Conservation (phyloP, 352 stramenopile genomes). For the Phytophthora pinifolia region DNA sequence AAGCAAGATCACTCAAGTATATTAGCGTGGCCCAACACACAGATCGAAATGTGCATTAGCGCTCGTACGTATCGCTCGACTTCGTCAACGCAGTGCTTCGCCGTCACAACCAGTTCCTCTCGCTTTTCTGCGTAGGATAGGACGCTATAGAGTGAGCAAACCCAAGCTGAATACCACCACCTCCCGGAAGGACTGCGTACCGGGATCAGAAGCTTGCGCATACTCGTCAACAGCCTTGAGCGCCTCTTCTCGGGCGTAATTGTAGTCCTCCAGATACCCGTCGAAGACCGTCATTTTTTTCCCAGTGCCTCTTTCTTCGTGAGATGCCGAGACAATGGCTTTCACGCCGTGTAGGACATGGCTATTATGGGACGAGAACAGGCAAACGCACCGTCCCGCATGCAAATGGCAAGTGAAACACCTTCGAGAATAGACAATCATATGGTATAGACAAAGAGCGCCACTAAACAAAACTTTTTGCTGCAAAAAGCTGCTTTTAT, state of each 20-base stretch:
- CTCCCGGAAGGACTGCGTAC: constrained; percentile 15
- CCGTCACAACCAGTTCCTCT: constrained; percentile 50
- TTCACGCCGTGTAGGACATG: constrained; percentile 11
- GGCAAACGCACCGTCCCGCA: constrained; percentile 20
- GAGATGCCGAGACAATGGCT: constrained; percentile 16
- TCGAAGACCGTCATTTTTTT: constrained; percentile 50
- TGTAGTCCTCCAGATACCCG: constrained; percentile 56
- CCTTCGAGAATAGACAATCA: constrained; percentile 19
- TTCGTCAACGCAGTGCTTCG: constrained; percentile 56
- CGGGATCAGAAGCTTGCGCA: constrained; percentile 25
- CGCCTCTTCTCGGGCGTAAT: constrained; percentile 46
- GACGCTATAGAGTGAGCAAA: neutral
- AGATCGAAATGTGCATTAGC: neutral
- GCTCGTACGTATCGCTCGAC: constrained; percentile 67
- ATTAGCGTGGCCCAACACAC: constrained; percentile 4
- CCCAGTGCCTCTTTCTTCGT: constrained; percentile 6
- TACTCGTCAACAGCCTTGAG: constrained; percentile 53
- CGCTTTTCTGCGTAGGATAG: constrained; percentile 19
- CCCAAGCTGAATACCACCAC: neutral
- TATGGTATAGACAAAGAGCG: too few relatives aligned
- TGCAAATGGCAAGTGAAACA: neutral
- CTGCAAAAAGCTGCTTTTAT: neutral
- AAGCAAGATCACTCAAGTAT: constrained; percentile 4
- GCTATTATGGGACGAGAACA: constrained; percentile 31
- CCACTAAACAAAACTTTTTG: neutral